Evolutionary conservation across 306 rosid genomes (phyloP).

Genomic region (Dalbergia cochinchinensis): DNA sequence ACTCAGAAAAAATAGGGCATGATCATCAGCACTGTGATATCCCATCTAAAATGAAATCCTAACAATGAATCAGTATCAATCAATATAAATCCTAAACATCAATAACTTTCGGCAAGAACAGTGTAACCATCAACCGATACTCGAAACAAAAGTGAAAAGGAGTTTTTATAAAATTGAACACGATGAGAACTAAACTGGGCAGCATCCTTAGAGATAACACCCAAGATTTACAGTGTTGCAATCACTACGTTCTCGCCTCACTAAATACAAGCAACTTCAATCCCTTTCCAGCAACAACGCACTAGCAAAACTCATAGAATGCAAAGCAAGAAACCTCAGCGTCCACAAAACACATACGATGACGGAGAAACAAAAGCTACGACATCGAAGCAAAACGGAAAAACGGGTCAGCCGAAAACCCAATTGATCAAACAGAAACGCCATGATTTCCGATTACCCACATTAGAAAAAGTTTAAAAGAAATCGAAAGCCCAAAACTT

Average conservation of each 20-base stretch:
- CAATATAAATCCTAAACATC: neutral
- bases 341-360: conserved; percentile 20
- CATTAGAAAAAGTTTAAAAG: too few species aligned
- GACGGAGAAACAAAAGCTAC: conserved; percentile 18
- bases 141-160: neutral
- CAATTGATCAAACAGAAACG: neutral
- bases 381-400: neutral
- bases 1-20: neutral
- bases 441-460: conserved; percentile 15
- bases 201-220: neutral
- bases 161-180: neutral
- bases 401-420: conserved; percentile 10
- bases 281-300: neutral
- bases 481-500: neutral
- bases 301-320: conserved; percentile 2
- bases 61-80: neutral
- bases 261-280: conserved; percentile 32
- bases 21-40: neutral
- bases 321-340: conserved; percentile 29
- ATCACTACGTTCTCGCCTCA: neutral
- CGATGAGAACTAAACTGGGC: neutral
- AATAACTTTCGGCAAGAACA: conserved; percentile 17
- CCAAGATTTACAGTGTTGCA: conserved; percentile 22
- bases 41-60: conserved; percentile 17
- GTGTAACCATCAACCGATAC: neutral